These are phyloP conservation scores for Dacryopinax primogenitus DNA, from an alignment of 768 basidiomycete genomes.

Conservation along the genomic window DNA sequence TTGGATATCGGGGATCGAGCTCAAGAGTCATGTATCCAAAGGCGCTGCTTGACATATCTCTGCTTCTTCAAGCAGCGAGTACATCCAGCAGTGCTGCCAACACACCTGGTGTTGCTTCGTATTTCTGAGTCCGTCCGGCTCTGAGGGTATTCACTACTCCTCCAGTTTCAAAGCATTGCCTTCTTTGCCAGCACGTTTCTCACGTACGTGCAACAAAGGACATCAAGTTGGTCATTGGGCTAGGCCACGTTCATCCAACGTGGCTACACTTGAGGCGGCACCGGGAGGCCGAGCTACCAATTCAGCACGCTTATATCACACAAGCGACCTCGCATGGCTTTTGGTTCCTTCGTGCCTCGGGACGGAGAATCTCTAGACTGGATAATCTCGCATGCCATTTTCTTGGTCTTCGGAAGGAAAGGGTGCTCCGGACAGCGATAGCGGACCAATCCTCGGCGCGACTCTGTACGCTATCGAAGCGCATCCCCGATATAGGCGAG, in stretches of 20 bases:
- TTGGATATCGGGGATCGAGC: neutral
- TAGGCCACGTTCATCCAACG: neutral
- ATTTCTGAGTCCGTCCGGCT: neutral
- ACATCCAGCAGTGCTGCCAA: neutral
- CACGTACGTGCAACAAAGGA: neutral
- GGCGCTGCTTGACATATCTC: neutral
- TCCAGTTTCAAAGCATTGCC: neutral
- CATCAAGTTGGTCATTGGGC: neutral
- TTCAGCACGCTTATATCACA: neutral
- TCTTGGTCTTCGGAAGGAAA: neutral
- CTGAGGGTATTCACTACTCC: neutral
- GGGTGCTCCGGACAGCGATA: neutral
- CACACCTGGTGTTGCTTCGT: too few relatives aligned
- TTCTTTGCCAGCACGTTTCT: neutral
- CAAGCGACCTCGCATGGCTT: neutral
- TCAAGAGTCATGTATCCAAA: neutral
- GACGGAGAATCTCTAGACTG: neutral
- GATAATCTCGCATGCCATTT: neutral
- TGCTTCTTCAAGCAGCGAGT: neutral
- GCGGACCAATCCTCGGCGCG: neutral
- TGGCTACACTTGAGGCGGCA: neutral
- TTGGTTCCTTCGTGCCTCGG: neutral
- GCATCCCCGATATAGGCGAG: neutral
- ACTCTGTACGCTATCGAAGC: neutral
- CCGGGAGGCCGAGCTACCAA: neutral